Evolutionary conservation across 2,329 filamentous ascomycete species (phyloP), one percentile per base, ranked within the genome.

Genomic region (Fusarium miscanthi): DNA sequence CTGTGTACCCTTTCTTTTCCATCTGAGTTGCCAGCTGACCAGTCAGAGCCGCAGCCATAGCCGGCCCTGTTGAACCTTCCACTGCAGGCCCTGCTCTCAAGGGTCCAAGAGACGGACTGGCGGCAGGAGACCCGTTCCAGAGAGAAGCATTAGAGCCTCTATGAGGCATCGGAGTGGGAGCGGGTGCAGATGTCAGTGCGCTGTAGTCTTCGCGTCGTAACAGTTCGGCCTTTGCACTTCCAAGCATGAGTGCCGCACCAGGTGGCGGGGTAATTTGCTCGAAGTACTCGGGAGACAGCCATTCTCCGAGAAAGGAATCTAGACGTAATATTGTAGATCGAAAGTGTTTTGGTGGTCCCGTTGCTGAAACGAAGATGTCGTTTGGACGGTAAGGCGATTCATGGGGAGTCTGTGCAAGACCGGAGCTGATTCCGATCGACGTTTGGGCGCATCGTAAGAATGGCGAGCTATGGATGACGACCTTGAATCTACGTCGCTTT

Each of bases 391-490:
- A 71, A 33, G 77, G 76, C 35, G 81, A 82, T 40, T 81, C 80
- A 41, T 78, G 69, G 6, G 80, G 75, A 21, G 78, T 78, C 75
- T 94, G 90, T 12, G 92, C 91, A 52, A 98, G 90, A 31, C 95
- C 95, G 10, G 95, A 92, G 77, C 92, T 92, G 78, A 98, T 94
- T 35, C 92, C 95, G 56, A 97, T 90, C 17, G 94, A 94, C 1
- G 95, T 98, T 82, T 99, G 95, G 19, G 98, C 87, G 80, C 96
- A 99, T 82, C 96, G 90, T 59, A 97, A 85, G 78, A 95, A 99
- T 1, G 96, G 96, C n/a, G 95, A 98, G 72, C 90, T 93, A 82
- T 99, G 95, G 63, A 99, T 90, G 75, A 97, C 88, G 63, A 98
- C 87, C 78, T 92, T 93, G 83, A 93, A 94, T 74, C 89, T 88